A percentile compares a stretch with the other conserved stretches of the same genome.
Conservation (phyloP, 768 basidiomycete genomes). For the Lentinula edodes region DNA sequence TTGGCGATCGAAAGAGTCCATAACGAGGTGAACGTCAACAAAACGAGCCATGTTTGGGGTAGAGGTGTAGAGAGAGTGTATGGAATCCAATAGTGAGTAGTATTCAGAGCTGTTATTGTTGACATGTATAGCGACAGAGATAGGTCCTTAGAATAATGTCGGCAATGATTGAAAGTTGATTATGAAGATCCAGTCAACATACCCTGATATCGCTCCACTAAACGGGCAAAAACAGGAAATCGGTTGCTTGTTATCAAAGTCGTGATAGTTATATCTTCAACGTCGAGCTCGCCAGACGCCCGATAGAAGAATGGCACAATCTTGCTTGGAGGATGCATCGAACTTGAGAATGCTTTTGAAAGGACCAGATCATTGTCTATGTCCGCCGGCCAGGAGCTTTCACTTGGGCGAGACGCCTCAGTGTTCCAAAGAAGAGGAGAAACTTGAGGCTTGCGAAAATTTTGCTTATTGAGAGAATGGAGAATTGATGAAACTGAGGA, state of each 20-base stretch:
- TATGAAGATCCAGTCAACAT: background rate
- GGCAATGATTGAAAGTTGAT: background rate
- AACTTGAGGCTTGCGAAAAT: conserved; percentile 4
- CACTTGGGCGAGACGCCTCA: background rate
- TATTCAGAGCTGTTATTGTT: conserved; percentile 41
- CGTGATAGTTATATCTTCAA: conserved; percentile 76
- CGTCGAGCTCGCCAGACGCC: conserved; percentile 48
- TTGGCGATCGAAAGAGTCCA: conserved; percentile 76
- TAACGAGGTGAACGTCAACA: conserved; percentile 83
- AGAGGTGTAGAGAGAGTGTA: conserved; percentile 63
- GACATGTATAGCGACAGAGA: conserved; percentile 81
- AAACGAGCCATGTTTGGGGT: conserved; percentile 58
- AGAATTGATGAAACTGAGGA: conserved; percentile 15
- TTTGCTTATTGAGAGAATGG: conserved; percentile 2
- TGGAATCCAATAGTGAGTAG: conserved; percentile 45
- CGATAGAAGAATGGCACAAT: conserved; percentile 81
- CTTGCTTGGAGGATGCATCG: conserved; percentile 71
- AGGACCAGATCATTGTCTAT: conserved; percentile 50
- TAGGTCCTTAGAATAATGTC: conserved; percentile 49
- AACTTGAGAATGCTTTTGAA: conserved; percentile 64
- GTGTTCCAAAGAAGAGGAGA: conserved; percentile 11
- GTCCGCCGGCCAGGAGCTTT: conserved; percentile 20
- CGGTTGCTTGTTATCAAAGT: conserved; percentile 80
- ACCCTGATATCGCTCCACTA: conserved; percentile 81
- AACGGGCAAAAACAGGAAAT: conserved; percentile 62